phyloP scores from a whole-genome alignment of 2,329 filamentous ascomycete genomes.

The Torrubiella hemipterigena region DNA sequence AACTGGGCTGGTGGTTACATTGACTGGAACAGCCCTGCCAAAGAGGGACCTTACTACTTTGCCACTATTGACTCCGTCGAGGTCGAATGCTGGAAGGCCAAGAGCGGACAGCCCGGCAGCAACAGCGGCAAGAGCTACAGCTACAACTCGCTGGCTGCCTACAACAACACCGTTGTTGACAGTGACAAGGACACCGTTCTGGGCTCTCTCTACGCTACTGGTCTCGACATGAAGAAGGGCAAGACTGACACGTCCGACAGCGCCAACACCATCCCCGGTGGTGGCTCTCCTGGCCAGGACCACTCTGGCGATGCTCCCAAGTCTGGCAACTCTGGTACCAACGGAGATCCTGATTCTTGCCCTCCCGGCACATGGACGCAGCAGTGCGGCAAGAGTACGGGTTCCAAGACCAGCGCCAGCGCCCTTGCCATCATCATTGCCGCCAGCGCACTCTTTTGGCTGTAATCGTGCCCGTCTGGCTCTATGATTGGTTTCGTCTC shows the following conservation, averaged over 20 bases:
- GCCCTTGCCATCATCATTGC: conserved; percentile 25
- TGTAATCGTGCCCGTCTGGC: no score
- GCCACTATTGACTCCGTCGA: conserved; percentile 64
- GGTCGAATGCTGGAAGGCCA: conserved; percentile 73
- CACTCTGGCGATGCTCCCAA: conserved; percentile 11
- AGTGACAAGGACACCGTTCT: conserved; percentile 65
- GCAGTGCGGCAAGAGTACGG: conserved; percentile 16
- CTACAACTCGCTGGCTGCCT: conserved; percentile 52
- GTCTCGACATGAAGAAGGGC: conserved; percentile 54
- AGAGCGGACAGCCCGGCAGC: conserved; percentile 48
- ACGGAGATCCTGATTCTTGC: conserved; percentile 5
- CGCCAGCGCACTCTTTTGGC: conserved; percentile 20
- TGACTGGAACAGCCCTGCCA: conserved; percentile 69
- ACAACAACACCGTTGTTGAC: conserved; percentile 68
- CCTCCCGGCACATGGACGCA: conserved; percentile 11
- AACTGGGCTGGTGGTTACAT: conserved; percentile 86
- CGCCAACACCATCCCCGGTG: conserved; percentile 17
- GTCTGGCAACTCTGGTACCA: conserved; percentile 5
- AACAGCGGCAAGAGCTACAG: conserved; percentile 56
- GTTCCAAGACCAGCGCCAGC: conserved; percentile 20
- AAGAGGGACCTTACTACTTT: conserved; percentile 79
- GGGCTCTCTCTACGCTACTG: conserved; percentile 69
- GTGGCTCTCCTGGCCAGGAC: conserved; percentile 13
- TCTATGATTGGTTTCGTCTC: no score
- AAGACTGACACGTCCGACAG: conserved; percentile 13